Conservation (phyloP, 441 rosid species). For the Jatropha multifida region DNA sequence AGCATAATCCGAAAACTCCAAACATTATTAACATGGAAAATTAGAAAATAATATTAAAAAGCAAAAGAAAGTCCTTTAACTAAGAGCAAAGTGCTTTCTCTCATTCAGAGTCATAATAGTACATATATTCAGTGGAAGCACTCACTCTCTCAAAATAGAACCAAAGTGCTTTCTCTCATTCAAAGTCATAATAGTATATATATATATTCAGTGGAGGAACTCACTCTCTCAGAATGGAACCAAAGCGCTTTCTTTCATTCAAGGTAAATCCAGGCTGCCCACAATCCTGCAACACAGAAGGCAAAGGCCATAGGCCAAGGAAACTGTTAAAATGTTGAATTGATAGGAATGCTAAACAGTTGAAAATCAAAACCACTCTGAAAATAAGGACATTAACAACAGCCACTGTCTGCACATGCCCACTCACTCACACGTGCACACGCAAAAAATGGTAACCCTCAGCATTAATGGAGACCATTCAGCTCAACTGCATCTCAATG, state of each 20-base stretch:
- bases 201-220: conserved; percentile 20
- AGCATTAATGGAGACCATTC: not conserved
- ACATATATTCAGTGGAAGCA: conserved; percentile 12
- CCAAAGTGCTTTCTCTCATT: conserved; percentile 91
- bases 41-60: not conserved
- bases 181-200: conserved; percentile 17
- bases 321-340: not conserved
- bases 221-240: conserved; percentile 72
- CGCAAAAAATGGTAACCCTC: not conserved
- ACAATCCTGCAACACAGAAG: conserved; percentile 56
- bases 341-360: not conserved
- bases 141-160: conserved; percentile 70
- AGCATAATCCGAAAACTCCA: conserved; percentile 26
- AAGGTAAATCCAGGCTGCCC: conserved; percentile 98
- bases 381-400: not conserved
- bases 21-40: conserved; percentile 1
- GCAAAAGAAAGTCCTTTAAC: not conserved
- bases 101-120: conserved; percentile 18
- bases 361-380: not conserved
- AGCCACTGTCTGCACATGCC: not conserved
- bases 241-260: conserved; percentile 89
- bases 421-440: too few species aligned
- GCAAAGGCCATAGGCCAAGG: conserved; percentile 17
- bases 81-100: not conserved
- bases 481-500: not conserved